Evolutionary conservation across 1,284 basidiomycete species (phyloP).

Genomic region (Golubevia pallescens): DNA sequence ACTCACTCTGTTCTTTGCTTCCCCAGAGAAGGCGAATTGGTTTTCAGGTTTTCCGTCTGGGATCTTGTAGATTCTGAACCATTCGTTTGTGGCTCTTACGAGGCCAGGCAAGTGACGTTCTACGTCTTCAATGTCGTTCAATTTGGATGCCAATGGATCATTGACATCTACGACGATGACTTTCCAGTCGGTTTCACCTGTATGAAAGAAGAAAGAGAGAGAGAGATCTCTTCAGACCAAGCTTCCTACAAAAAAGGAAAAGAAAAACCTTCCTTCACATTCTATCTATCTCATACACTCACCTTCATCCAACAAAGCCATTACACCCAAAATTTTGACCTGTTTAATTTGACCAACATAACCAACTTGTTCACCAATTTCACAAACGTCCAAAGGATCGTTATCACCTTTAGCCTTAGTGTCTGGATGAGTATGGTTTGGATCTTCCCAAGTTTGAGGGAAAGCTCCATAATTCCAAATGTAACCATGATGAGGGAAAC

Average conservation of each 20-base stretch:
- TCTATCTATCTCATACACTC: too few species aligned
- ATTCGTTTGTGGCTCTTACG: constrained; percentile 23
- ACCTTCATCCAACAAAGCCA: constrained; percentile 75
- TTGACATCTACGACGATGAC: constrained; percentile 95
- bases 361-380: constrained; percentile 98
- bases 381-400: constrained; percentile 98
- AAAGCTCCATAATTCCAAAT: constrained; percentile 71
- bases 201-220: too few species aligned
- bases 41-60: constrained; percentile 98
- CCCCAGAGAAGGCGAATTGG: constrained; percentile 98
- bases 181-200: constrained; percentile 95
- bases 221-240: too few species aligned
- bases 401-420: constrained; percentile 99
- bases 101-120: constrained; percentile 97
- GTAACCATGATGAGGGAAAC: constrained; percentile 99
- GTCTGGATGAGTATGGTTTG: constrained; percentile 83
- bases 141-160: constrained; percentile 92
- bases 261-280: too few species aligned
- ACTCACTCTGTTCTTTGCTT: constrained; percentile 88
- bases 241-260: too few species aligned
- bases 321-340: constrained; percentile 99
- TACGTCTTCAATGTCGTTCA: constrained; percentile 99
- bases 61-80: constrained; percentile 64
- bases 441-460: constrained; percentile 99
- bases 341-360: constrained; percentile 98